These are phyloP conservation scores for Leccinum subgranulosum DNA, from an alignment of 768 basidiomycete genomes.

Conservation along the genomic window DNA sequence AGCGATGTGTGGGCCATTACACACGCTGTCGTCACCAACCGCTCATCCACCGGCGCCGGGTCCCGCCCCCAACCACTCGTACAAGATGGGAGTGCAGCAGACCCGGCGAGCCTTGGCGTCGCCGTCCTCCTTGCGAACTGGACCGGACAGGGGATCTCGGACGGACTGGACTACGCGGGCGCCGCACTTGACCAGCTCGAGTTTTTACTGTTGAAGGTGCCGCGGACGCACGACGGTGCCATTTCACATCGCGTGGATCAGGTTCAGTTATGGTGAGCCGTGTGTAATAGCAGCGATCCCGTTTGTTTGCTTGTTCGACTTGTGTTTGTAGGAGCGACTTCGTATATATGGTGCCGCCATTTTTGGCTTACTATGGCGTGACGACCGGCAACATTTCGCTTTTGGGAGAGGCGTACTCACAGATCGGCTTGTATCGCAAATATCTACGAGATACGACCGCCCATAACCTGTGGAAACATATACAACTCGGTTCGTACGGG, in stretches of 20 bases:
- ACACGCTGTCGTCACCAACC: slow-evolving; percentile 44
- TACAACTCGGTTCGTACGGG: slow-evolving; percentile 51
- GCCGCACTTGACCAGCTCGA: slow-evolving; percentile 67
- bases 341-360: slow-evolving; percentile 84
- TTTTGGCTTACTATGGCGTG: slow-evolving; percentile 81
- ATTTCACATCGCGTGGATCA: slow-evolving; percentile 71
- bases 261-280: slow-evolving; percentile 65
- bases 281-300: neutral
- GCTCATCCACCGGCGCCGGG: slow-evolving; percentile 42
- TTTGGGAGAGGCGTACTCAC: slow-evolving; percentile 62
- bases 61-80: slow-evolving; percentile 55
- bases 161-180: slow-evolving; percentile 52
- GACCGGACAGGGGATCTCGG: slow-evolving; percentile 37
- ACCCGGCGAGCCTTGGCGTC: slow-evolving; percentile 78
- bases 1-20: slow-evolving; percentile 58
- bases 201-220: slow-evolving; percentile 55
- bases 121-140: slow-evolving; percentile 63
- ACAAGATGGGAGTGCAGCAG: slow-evolving; percentile 62
- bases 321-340: slow-evolving; percentile 60
- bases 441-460: slow-evolving; percentile 53
- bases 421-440: slow-evolving; percentile 67
- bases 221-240: slow-evolving; percentile 70
- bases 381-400: slow-evolving; percentile 54
- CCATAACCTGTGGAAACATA: slow-evolving; percentile 72
- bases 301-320: neutral